These are phyloP conservation scores for Fusarium graminum DNA, from an alignment of 2,329 filamentous ascomycete genomes.

Conservation along the genomic window DNA sequence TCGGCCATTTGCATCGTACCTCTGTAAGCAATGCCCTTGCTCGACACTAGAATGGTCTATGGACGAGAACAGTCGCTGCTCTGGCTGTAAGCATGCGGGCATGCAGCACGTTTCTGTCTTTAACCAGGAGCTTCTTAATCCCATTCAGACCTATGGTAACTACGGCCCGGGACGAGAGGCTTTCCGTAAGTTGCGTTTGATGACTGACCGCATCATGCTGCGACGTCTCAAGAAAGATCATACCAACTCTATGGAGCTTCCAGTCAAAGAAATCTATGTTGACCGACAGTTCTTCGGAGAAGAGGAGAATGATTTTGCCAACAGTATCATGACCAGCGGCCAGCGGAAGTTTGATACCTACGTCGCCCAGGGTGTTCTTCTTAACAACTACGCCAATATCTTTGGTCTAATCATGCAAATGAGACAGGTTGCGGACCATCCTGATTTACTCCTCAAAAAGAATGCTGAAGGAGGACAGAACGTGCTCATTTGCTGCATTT, in stretches of 20 bases:
- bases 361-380: slow-evolving; percentile 90
- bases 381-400: slow-evolving; percentile 99
- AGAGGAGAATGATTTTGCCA: slow-evolving; percentile 94
- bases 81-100: slow-evolving; percentile 65
- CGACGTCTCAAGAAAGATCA: slow-evolving; percentile 94
- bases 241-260: slow-evolving; percentile 94
- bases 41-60: slow-evolving; percentile 86
- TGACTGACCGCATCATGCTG: slow-evolving; percentile 95
- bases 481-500: slow-evolving; percentile 91
- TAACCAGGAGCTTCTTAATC: slow-evolving; percentile 94
- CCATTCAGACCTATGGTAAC: slow-evolving; percentile 75
- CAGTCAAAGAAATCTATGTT: slow-evolving; percentile 92
- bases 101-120: slow-evolving; percentile 73
- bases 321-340: slow-evolving; percentile 94
- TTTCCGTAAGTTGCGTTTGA: slow-evolving; percentile 83
- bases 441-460: slow-evolving; percentile 93
- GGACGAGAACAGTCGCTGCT: slow-evolving; percentile 78
- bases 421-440: slow-evolving; percentile 97
- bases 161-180: slow-evolving; percentile 73
- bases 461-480: slow-evolving; percentile 89
- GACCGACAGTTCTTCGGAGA: slow-evolving; percentile 97
- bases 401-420: slow-evolving; percentile 99
- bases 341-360: slow-evolving; percentile 94
- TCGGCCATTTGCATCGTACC: slow-evolving; percentile 89
- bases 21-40: slow-evolving; percentile 90